Conservation (phyloP, 73 alveolate species). For the Tetrahymena thermophila region DNA sequence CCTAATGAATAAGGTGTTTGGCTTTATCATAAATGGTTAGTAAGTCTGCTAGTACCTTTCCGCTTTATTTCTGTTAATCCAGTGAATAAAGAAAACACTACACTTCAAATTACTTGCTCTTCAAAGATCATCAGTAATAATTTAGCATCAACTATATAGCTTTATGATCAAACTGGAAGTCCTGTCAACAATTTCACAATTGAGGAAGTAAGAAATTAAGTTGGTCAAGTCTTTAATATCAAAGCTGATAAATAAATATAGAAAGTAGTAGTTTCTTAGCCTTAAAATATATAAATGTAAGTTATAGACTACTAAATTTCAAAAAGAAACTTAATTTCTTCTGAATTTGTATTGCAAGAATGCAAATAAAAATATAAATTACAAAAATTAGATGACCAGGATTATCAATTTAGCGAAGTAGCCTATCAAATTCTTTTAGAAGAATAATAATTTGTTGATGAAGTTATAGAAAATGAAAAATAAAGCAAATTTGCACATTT, state of each 20-base stretch:
- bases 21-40: slow-evolving; percentile 80
- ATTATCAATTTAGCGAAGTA: background rate
- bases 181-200: background rate
- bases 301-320: background rate
- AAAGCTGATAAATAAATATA: background rate
- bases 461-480: background rate
- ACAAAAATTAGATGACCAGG: background rate
- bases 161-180: background rate
- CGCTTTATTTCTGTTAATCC: slow-evolving; percentile 1
- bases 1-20: slow-evolving; percentile 90
- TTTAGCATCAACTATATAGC: background rate
- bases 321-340: background rate
- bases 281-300: background rate
- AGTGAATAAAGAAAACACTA: background rate
- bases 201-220: background rate
- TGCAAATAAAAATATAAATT: background rate
- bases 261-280: background rate
- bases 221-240: background rate
- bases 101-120: background rate
- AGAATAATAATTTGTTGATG: background rate
- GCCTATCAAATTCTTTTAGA: background rate
- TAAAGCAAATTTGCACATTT: background rate
- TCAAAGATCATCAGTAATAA: background rate
- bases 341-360: background rate
- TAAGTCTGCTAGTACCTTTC: slow-evolving; percentile 31